Base-by-base conservation (phyloP, 1,139 yeast species). In the Kluyveromyces sp. region DNA sequence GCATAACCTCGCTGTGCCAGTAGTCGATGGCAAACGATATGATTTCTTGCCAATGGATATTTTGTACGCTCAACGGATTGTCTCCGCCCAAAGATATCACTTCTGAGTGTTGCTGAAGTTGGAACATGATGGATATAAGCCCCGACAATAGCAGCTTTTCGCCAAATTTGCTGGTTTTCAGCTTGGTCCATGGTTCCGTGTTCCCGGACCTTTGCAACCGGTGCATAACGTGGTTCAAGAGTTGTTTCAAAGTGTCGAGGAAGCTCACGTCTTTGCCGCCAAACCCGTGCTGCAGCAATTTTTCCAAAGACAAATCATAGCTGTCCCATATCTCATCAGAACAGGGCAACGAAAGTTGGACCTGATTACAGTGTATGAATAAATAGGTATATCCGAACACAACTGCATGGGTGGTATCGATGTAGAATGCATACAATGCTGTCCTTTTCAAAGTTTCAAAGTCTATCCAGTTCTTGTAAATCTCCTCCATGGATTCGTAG, bases 381-480 rank as follows among this genome's bases (percentile, higher is more conserved):
- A 87, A 71, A 40, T 78, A 78, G 35, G 84, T 74, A 63, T 87
- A 95, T 4, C 95, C 84, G 65, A 84, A 86, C 46, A 85, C 76
- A 33, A 84, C 77, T n/a, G 88, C 85, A 65, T 87, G 94, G 27
- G 82, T 74, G 1, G 83, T 80, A 62, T 87, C 96, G 58, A 84
- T 70, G 56, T 83, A 83, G 61, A 87, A 87, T 3, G 92, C 87
- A 76, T 84, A 79, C 48, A 83, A 75, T 0, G 95, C 87, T 3
- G 85, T 76, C 45, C 96, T 68, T 62, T 86, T 87, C 71, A 86
- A 72, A 43, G 83, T 78, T 63, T 87, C 96, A 42, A 79, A 77
- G 48, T 83, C 85, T 26, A 85, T 81, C 94, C 95, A 86, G 48
- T 77, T 72, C 48, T 68, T 67, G 74, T 80, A 74, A 4, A 74